Evolutionary conservation across 2,329 filamentous ascomycete species (phyloP), one percentile per base, ranked within the genome.

Genomic region (Colletotrichum siamense): DNA sequence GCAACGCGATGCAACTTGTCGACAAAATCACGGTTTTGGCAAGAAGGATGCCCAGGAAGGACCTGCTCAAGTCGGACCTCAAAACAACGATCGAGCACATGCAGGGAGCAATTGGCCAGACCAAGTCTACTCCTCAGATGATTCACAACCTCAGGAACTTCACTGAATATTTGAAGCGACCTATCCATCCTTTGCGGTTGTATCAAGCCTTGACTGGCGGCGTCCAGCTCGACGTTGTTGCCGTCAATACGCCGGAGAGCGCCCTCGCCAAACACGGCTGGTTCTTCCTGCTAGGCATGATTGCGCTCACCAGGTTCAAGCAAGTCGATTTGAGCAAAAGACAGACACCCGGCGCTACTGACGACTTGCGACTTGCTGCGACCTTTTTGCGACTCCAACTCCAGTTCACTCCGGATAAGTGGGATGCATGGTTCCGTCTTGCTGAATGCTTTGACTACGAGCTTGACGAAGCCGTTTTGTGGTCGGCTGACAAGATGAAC

Each of bases 41-140:
- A 3, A 93, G 94, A 66, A 93, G 94, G 77, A 94, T 98, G 88
- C 93, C 95, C 26, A 94, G 98, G 87, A 98, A 96, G 81, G 97
- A 99, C 79, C 87, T 99, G 22, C 91, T 96, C 18, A 99, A 98
- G 83, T 97, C 96, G 18, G 95, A 99, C 72, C 88, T 99, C 70
- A 98, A 96, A 83, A 92, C 90, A 18, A 95, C 96, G 0, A 97
- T 99, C 75, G 97, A 99, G 75, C 96, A 96, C 79, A 95, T 99
- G 85, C 96, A 99, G 82, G 93, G 95, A 79, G 94, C 95, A 7
- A 94, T 99, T 70, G 95, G 95, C 2, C 91, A 91, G 70, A 92
- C 94, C 32, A 98, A 96, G 83, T 92, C 94, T 15, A 94, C 94
- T 2, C 92, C 95, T 7, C 93, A 96, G 77, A 93, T 98, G 85